A percentile compares a stretch with the other conserved stretches of the same genome.
These are phyloP conservation scores for Saccharomyces cerevisiae DNA, from an alignment of 805 yeast genomes.

Conservation along the genomic window DNA sequence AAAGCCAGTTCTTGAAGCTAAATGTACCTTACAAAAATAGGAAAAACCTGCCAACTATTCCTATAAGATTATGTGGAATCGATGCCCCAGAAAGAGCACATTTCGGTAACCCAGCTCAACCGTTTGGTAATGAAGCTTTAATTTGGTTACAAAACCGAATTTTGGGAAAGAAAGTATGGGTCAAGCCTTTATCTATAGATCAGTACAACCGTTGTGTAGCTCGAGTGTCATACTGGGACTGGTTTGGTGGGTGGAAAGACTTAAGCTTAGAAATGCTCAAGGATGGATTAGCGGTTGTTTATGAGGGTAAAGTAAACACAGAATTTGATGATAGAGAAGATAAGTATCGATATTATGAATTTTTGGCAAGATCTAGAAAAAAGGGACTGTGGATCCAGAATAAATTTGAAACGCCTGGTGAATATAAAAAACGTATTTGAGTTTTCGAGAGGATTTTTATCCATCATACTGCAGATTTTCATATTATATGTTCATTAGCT, in stretches of 20 bases:
- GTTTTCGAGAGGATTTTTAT: not conserved
- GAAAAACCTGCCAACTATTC: conserved; percentile 45
- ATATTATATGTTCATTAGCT: not conserved
- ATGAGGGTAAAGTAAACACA: conserved; percentile 73
- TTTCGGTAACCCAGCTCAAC: conserved; percentile 90
- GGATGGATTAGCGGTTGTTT: conserved; percentile 77
- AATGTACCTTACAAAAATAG: conserved; percentile 24
- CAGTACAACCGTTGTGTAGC: conserved; percentile 88
- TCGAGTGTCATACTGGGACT: conserved; percentile 48
- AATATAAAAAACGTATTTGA: conserved; percentile 45
- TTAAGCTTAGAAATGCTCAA: conserved; percentile 82
- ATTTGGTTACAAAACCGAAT: conserved; percentile 63
- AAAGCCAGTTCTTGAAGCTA: conserved; percentile 21
- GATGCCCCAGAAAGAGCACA: conserved; percentile 97
- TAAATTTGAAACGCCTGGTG: conserved; percentile 63
- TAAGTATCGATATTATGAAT: conserved; percentile 52
- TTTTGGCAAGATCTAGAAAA: conserved; percentile 44
- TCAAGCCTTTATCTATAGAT: conserved; percentile 74
- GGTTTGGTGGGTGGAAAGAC: conserved; percentile 63
- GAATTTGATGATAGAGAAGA: conserved; percentile 77
- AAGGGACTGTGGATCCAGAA: conserved; percentile 64
- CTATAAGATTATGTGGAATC: conserved; percentile 79
- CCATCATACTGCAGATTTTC: not conserved
- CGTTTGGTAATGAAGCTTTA: conserved; percentile 76
- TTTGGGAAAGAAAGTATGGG: conserved; percentile 57